Percentiles rank a stretch among this genome's conserved stretches.
These are phyloP conservation scores for Pichia manshurica DNA, from an alignment of 805 yeast genomes.

Conservation along the genomic window DNA sequence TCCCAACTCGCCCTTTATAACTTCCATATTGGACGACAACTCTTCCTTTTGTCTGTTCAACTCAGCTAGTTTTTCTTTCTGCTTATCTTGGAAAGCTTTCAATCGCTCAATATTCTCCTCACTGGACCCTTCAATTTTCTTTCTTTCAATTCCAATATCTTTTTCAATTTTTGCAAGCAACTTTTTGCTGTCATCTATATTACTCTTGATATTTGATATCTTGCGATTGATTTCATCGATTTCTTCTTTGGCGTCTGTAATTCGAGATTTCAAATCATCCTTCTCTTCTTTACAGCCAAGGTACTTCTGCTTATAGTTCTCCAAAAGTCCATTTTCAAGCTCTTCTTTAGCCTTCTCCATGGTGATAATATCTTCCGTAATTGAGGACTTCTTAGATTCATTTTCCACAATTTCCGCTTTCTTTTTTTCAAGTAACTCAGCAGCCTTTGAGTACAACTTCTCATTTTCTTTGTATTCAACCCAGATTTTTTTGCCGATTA, in stretches of 20 bases:
- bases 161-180: slow-evolving; percentile 12
- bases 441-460: slow-evolving; percentile 21
- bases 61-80: slow-evolving; percentile 12
- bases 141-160: slow-evolving; percentile 30
- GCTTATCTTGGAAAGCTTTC: slow-evolving; percentile 16
- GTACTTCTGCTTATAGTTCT: slow-evolving; percentile 1
- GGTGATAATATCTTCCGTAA: slow-evolving; percentile 12
- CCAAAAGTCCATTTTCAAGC: slow-evolving; percentile 11
- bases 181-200: slow-evolving; percentile 6
- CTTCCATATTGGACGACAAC: slow-evolving; percentile 11
- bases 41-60: slow-evolving; percentile 15
- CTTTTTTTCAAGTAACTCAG: slow-evolving; percentile 4
- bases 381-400: neutral
- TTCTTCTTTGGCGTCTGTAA: slow-evolving; percentile 16
- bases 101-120: slow-evolving; percentile 40
- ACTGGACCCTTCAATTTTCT: slow-evolving; percentile 34
- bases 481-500: slow-evolving; percentile 48
- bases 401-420: slow-evolving; percentile 2
- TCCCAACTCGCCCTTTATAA: slow-evolving; percentile 20
- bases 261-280: slow-evolving; percentile 6
- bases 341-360: slow-evolving; percentile 10
- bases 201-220: slow-evolving; percentile 14
- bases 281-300: neutral
- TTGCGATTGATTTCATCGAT: slow-evolving; percentile 6
- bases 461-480: slow-evolving; percentile 33